phyloP scores from a whole-genome alignment of 805 yeast genomes.

The Lipomyces oligophaga region DNA sequence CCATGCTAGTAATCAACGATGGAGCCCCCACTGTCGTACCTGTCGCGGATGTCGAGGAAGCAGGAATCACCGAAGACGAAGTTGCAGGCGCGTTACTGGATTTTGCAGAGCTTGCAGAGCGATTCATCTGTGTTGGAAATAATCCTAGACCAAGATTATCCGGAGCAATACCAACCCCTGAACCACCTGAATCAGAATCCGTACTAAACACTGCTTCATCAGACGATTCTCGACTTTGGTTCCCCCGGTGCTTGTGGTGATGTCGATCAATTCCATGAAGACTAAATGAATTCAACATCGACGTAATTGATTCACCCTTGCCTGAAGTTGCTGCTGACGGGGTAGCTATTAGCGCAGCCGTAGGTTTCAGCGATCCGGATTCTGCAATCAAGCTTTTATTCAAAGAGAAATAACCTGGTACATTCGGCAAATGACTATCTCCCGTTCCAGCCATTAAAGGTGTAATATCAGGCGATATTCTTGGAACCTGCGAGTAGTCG shows the following conservation, averaged over 20 bases:
- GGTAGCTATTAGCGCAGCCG: background rate
- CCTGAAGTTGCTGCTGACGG: background rate
- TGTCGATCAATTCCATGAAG: conserved; percentile 3
- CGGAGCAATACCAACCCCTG: background rate
- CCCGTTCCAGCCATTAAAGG: conserved; percentile 15
- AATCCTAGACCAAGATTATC: conserved; percentile 18
- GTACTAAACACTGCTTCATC: conserved; percentile 1
- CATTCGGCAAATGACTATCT: conserved; percentile 5
- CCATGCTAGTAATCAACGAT: too few relatives aligned
- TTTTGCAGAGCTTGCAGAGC: conserved; percentile 7
- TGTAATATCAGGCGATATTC: conserved; percentile 23
- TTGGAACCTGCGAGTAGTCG: conserved; percentile 10
- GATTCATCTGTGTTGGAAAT: conserved; percentile 1
- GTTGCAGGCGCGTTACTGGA: conserved; percentile 4
- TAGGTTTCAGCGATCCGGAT: conserved; percentile 1
- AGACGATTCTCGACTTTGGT: background rate
- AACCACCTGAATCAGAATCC: conserved; percentile 3
- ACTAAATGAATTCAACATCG: conserved; percentile 20
- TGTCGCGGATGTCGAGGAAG: background rate
- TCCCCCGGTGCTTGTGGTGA: background rate
- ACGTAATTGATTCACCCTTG: conserved; percentile 19
- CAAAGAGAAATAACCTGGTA: conserved; percentile 27
- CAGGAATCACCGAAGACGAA: conserved; percentile 20
- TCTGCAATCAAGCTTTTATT: conserved; percentile 11
- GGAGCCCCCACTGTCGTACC: too few relatives aligned